Base-by-base conservation (phyloP, 2,329 filamentous ascomycete species). In the Colletotrichum tropicale region DNA sequence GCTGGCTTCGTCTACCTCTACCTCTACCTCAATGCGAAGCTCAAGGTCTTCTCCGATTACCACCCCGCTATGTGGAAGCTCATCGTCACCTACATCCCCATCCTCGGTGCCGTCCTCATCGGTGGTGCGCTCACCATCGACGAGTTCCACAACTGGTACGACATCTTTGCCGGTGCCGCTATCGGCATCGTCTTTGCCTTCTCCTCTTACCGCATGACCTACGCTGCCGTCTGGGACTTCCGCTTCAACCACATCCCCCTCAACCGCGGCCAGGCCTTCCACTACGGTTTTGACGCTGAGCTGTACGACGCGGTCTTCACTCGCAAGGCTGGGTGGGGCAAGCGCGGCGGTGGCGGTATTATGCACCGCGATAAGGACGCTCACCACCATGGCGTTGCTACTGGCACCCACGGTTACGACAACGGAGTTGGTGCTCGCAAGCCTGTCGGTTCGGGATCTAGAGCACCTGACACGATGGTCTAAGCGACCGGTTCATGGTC, bases 1-100 rank as follows among this genome's bases (percentile, higher is more conserved):
- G 93, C 92, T 0, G 93, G 93, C 7, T 93, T 94, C 79, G 88
- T 94, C 26, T 95, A 91, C 81, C 85, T 95, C 4, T 93, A 89
- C 78, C 86, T 95, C 2, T 96, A 95, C 85, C 89, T 96, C 60
- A 95, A 95, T 82, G 94, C 93, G 64, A 95, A 95, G 86, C 88
- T 96, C 78, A 95, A 95, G 87, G 90, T 95, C 71, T 95, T 92
- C 79, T 86, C 90, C 77, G 93, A 94, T 86, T 93, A 94, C 81
- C 93, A 95, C 81, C 91, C 94, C 0, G 87, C 91, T 15, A 91
- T 94, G 89, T 95, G 93, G 94, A 95, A 95, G 85, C 84, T 95
- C 15, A 86, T 93, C 36, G 89, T 87, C 18, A 86, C 91, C 28
- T 94, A 93, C 79, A 88, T 91, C 0, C 94, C 94, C 0, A 84